Base-by-base conservation (phyloP, 768 basidiomycete genomes). In the Tylopilus sp. region DNA sequence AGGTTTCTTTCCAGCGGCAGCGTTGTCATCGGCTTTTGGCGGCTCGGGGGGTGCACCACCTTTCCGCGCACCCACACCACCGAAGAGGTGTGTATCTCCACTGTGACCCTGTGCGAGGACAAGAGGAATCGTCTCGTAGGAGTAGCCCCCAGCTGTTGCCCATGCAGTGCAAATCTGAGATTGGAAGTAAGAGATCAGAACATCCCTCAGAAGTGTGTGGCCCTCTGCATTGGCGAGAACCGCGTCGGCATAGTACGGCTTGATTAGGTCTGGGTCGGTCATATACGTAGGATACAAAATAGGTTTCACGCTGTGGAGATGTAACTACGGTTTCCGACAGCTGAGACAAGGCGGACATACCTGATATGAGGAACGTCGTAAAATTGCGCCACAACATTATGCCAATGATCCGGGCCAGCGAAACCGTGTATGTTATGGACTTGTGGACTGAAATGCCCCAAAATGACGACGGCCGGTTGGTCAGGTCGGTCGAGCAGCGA, bases 391-490 rank as follows among this genome's bases (percentile, higher is more conserved):
- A 98, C 94, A 50, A 88, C 72, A 57, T 79, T 85, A 68, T 99
- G 95, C 77, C 83, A 84, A 60, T 91, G 82, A 64, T 97, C 95
- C 1, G 95, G 88, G 2, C 95, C 95, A 3, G 83, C 83, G 63
- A 89, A 97, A 2, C 94, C 95, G 60, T 91, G 75, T 20, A 77
- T 70, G 33, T 80, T 75, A 59, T 95, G 90, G 1, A 86, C 64
- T 62, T 99, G 93, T 0, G 95, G 90, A 48, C 82, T 82, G 65
- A 98, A 98, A 71, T 98, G 95, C 15, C 95, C 95, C n/a, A 99
- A 82, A 52, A 98, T 79, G 59, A 99, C 69, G 52, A 99, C 82
- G 28, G 95, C 97, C 15, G 97, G 97, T 53, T 87, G 81, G 59
- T 97, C 93, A 1, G 88, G 89, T 23, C 95, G 83, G 38, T 91